Conservation (phyloP, 1,284 basidiomycete genomes). For the Phylloboletellus chloephorus region DNA sequence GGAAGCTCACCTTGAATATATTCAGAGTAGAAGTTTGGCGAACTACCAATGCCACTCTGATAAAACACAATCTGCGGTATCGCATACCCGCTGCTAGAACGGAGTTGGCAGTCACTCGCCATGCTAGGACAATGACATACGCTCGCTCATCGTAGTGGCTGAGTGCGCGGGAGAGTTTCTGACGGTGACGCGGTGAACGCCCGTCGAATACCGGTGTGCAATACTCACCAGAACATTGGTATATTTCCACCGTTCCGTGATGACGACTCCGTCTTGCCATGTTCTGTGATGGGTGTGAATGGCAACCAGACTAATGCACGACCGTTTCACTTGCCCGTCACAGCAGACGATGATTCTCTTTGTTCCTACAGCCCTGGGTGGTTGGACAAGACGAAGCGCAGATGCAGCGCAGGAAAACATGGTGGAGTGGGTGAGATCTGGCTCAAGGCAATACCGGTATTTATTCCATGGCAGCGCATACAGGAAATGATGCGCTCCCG, state of each 20-base stretch:
- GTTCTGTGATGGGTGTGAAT: conserved; percentile 17
- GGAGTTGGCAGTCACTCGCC: not conserved
- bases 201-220: not conserved
- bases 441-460: conserved; percentile 10
- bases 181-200: conserved; percentile 37
- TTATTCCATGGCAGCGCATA: conserved; percentile 19
- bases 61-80: conserved; percentile 67
- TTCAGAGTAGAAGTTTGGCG: conserved; percentile 50
- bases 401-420: conserved; percentile 15
- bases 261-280: conserved; percentile 44
- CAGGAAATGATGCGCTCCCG: too few relatives aligned
- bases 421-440: not conserved
- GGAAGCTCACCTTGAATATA: conserved; percentile 42
- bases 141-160: conserved; percentile 51
- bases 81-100: conserved; percentile 34
- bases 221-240: conserved; percentile 57
- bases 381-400: conserved; percentile 1
- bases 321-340: conserved; percentile 48
- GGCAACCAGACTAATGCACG: not conserved
- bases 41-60: conserved; percentile 63
- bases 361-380: conserved; percentile 1
- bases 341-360: conserved; percentile 67
- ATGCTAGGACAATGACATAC: conserved; percentile 26
- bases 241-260: conserved; percentile 46
- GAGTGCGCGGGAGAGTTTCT: conserved; percentile 42